Base-by-base conservation (phyloP, 805 yeast species). In the Blastobotrys mokoenaii region DNA sequence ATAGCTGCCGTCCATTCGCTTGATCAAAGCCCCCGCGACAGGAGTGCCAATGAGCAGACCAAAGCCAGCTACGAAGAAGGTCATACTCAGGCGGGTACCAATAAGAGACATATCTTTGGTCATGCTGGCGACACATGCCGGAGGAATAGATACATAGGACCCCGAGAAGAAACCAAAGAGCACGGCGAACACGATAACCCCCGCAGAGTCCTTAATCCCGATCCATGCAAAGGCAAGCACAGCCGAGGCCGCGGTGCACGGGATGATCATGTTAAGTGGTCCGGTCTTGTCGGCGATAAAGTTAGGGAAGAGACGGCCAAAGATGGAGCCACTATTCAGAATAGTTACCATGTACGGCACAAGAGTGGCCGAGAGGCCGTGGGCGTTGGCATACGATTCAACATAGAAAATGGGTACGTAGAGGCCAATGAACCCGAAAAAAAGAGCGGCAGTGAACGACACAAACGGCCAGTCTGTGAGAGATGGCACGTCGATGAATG, bases 1-100 rank as follows among this genome's bases (percentile, higher is more conserved):
- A 25, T 45, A 54, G 15, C 41, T 42, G 9, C 58, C 57, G 12
- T 45, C 42, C 20, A 38, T 37, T 4, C 18, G 17, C 16, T 46
- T 44, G 6, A 57, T 38, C 18, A 61, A 46, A 1, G 60, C 58
- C 6, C 65, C 65, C 2, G 59, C 62, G n/a, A 61, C 50, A 11
- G 65, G 65, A 17, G 57, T 41, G 3, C 65, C 65, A 3, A 49
- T 48, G 9, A 62, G 47, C n/a, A 53, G 39, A 2, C 73, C 77
- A 52, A 74, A 68, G 0, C 89, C 73, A 32, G 81, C 80, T 4
- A 70, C 51, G 12, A 73, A 67, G 30, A 84, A 67, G 1, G 86
- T 74, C 36, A 77, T 46, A 2, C 85, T 85, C 85, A 85, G 80
- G 16, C 65, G 51, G 2, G 59, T 51, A 2, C 66, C 63, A 2